Evolutionary conservation across 805 yeast species (phyloP).

Genomic region (Komagataella phaffii): DNA sequence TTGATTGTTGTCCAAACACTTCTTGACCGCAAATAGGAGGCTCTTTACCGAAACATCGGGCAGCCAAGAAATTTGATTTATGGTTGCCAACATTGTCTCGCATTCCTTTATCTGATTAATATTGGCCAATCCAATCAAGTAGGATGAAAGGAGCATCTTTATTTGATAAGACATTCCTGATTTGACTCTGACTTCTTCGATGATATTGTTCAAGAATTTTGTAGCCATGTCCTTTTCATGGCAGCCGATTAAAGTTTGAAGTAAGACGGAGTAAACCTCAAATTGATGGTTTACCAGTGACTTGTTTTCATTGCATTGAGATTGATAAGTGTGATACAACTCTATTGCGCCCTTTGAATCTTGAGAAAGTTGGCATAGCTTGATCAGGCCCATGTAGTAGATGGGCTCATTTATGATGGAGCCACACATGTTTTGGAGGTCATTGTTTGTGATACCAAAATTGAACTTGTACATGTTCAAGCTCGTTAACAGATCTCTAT

Average conservation of each 20-base stretch:
- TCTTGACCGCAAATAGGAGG: slow-evolving; percentile 12
- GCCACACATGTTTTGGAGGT: slow-evolving; percentile 8
- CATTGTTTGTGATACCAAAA: slow-evolving; percentile 6
- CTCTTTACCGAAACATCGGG: slow-evolving; percentile 19
- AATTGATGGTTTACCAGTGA: slow-evolving; percentile 23
- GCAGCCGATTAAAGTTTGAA: slow-evolving; percentile 38
- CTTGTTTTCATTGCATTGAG: slow-evolving; percentile 8
- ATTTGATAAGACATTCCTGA: slow-evolving; percentile 3
- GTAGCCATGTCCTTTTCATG: slow-evolving; percentile 38
- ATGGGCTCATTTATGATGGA: slow-evolving; percentile 3
- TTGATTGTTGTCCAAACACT: slow-evolving; percentile 10
- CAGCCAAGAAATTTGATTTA: slow-evolving; percentile 16
- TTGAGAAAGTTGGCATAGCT: slow-evolving; percentile 23
- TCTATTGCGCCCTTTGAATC: slow-evolving; percentile 23
- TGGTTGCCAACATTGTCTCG: slow-evolving; percentile 12
- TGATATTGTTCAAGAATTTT: slow-evolving; percentile 39
- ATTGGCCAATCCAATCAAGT: slow-evolving; percentile 13
- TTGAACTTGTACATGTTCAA: slow-evolving; percentile 12
- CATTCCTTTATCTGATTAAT: slow-evolving; percentile 11
- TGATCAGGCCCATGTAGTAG: slow-evolving; percentile 16
- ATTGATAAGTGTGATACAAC: slow-evolving; percentile 19
- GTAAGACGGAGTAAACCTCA: slow-evolving; percentile 33
- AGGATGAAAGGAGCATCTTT: slow-evolving; percentile 13
- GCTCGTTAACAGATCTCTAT: slow-evolving; percentile 12
- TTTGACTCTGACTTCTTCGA: slow-evolving; percentile 27